phyloP scores from a whole-genome alignment of 2,329 filamentous ascomycete species.

The Tolypocladium pustulatum region DNA sequence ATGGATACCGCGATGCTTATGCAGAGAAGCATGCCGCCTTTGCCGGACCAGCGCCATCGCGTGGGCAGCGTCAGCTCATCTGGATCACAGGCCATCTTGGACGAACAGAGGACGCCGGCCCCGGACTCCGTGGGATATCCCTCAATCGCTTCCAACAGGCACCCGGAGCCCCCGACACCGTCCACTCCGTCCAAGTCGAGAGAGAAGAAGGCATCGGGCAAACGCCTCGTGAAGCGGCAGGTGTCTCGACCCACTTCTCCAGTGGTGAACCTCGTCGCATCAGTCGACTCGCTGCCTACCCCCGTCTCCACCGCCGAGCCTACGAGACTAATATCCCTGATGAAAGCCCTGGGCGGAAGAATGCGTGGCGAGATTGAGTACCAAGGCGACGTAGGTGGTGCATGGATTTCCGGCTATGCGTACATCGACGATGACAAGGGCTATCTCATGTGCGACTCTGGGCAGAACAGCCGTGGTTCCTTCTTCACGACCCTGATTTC shows the following conservation, averaged over 20 bases:
- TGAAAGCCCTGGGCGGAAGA: slow-evolving; percentile 66
- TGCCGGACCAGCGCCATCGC: slow-evolving; percentile 45
- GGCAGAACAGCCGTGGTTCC: slow-evolving; percentile 42
- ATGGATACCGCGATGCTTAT: slow-evolving; percentile 45
- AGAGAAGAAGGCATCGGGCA: slow-evolving; percentile 33
- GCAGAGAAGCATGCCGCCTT: slow-evolving; percentile 26
- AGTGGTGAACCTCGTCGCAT: slow-evolving; percentile 40
- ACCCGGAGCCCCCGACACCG: slow-evolving; percentile 21
- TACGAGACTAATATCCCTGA: slow-evolving; percentile 61
- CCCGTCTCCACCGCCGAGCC: slow-evolving; percentile 57
- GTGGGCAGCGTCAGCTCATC: slow-evolving; percentile 63
- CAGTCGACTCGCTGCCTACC: slow-evolving; percentile 47
- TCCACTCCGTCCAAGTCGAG: slow-evolving; percentile 8
- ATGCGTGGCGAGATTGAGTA: slow-evolving; percentile 75
- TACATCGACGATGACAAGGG: slow-evolving; percentile 70
- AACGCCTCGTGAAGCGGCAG: slow-evolving; percentile 44
- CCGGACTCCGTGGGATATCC: slow-evolving; percentile 33
- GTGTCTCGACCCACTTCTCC: slow-evolving; percentile 50
- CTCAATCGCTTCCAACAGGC: slow-evolving; percentile 23
- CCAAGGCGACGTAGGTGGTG: slow-evolving; percentile 46
- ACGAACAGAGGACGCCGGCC: slow-evolving; percentile 34
- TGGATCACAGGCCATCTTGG: slow-evolving; percentile 39
- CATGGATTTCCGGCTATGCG: slow-evolving; percentile 63
- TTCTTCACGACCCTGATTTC: slow-evolving; percentile 59
- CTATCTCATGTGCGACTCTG: slow-evolving; percentile 63